These are phyloP conservation scores for Cubamyces sp. DNA, from an alignment of 768 basidiomycete genomes.

Conservation along the genomic window DNA sequence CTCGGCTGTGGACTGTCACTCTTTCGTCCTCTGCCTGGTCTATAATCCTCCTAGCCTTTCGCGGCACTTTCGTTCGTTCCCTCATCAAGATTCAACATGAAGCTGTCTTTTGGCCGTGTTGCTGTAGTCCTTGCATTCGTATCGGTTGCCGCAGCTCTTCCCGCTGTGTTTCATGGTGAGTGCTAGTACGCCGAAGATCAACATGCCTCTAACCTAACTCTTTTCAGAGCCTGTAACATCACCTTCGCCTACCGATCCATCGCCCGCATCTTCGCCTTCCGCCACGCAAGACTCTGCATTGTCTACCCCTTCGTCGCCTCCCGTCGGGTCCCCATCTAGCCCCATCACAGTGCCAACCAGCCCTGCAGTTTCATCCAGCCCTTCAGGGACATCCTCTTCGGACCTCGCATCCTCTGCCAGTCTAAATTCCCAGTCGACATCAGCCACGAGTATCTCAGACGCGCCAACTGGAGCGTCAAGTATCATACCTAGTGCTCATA, in stretches of 20 bases:
- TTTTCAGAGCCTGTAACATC: neutral
- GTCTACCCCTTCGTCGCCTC: neutral
- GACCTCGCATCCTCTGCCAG: neutral
- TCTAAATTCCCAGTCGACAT: neutral
- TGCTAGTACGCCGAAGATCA: neutral
- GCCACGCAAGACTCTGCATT: neutral
- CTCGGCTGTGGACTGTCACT: slow-evolving; percentile 18
- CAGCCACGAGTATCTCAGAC: neutral
- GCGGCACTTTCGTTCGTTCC: neutral
- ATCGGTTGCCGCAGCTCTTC: slow-evolving; percentile 2
- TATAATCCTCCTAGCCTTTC: neutral
- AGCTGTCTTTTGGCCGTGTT: neutral
- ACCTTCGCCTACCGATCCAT: neutral
- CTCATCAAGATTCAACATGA: slow-evolving; percentile 12
- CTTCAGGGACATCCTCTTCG: neutral
- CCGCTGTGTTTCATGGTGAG: slow-evolving; percentile 10
- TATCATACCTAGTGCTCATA: neutral
- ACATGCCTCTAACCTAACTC: neutral
- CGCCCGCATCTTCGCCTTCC: slow-evolving; percentile 8
- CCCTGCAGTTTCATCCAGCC: neutral
- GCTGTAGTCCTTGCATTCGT: neutral
- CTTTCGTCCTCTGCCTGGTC: slow-evolving; percentile 12
- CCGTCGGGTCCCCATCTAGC: neutral
- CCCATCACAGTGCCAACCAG: neutral
- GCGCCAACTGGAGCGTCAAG: neutral